Conservation (phyloP, 192 early-diverging fungal genomes). For the Paraglomus brasilianum region DNA sequence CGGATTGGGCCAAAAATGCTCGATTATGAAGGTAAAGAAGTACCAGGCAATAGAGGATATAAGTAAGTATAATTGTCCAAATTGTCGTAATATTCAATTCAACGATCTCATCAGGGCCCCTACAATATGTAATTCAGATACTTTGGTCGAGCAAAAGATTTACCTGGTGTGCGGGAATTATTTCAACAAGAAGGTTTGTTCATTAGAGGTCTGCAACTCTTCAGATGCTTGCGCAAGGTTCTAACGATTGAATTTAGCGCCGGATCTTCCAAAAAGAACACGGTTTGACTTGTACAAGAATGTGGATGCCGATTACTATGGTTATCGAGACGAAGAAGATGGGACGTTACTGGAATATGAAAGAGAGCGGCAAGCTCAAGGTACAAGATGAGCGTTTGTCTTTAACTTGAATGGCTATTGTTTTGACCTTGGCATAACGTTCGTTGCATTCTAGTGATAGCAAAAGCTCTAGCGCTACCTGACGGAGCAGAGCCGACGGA, state of each 20-base stretch:
- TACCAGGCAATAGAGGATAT: constrained; percentile 88
- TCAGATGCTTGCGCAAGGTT: neutral
- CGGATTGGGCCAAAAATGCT: constrained; percentile 73
- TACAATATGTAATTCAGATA: constrained; percentile 49
- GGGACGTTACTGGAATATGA: constrained; percentile 79
- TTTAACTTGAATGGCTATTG: constrained; percentile 4
- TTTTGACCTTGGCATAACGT: neutral
- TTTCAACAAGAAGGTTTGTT: constrained; percentile 73
- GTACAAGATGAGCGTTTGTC: constrained; percentile 27
- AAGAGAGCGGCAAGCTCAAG: constrained; percentile 53
- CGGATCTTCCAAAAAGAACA: constrained; percentile 50
- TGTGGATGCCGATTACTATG: constrained; percentile 93
- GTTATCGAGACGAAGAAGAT: constrained; percentile 92
- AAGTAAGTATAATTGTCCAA: constrained; percentile 49
- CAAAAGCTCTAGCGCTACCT: constrained; percentile 26
- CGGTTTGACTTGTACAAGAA: constrained; percentile 71
- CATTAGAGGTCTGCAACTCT: neutral
- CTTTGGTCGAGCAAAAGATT: constrained; percentile 93
- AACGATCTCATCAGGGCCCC: too few relatives aligned
- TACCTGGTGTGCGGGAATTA: constrained; percentile 91
- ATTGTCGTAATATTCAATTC: too few relatives aligned
- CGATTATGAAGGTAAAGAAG: constrained; percentile 85
- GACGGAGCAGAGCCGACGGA: constrained; percentile 33
- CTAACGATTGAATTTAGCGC: constrained; percentile 29
- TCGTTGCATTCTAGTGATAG: constrained; percentile 32